Base-by-base conservation (phyloP, 805 yeast species). In the Myxozyma sirexii region DNA sequence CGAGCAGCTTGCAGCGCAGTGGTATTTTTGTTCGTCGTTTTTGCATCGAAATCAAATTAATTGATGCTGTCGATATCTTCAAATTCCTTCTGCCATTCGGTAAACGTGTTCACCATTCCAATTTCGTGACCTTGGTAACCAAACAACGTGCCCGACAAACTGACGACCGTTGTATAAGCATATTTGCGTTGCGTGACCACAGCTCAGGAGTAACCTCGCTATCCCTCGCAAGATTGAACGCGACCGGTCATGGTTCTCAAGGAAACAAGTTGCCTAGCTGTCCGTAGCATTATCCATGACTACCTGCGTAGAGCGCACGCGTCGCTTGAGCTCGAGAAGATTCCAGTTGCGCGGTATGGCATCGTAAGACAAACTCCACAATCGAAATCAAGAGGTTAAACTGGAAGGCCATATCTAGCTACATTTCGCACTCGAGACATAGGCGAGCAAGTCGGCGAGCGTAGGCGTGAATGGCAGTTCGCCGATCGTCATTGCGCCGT, bases 191-290 rank as follows among this genome's bases (percentile, higher is more conserved):
- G 54, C 69, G 69, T 52, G 67, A 73, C 45, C 77, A 69, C 70
- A 67, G 59, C 53, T 71, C 64, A 27, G 72, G 72, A 5, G 76
- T 72, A 51, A 75, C 78, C 69, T 75, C 75, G 49, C 82, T 84
- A 68, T n/a, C n/a, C 80, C 81, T 66, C 85, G 75, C n/a, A 83
- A 71, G 45, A 82, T 77, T 31, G 79, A 73, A 67, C 86, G 76
- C n/a, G 85, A 81, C 67, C 80, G 84, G 70, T 83, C 86, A 68
- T 83, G 86, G 69, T 83, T 83, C 70, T 83, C 86, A 60, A 78
- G 69, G 70, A 79, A 82, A 13, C 76, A 77, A 19, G 86, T 79
- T 26, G 81, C 70, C 86, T 86, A 83, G 15, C 82, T 83, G 15
- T 48, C 54, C 65, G 81, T 85, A 7, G 26, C 15, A 17, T 74